A percentile compares a stretch with the other conserved stretches of the same genome.
Conservation (phyloP, 768 basidiomycete species). For the Antrodiella citrinella region DNA sequence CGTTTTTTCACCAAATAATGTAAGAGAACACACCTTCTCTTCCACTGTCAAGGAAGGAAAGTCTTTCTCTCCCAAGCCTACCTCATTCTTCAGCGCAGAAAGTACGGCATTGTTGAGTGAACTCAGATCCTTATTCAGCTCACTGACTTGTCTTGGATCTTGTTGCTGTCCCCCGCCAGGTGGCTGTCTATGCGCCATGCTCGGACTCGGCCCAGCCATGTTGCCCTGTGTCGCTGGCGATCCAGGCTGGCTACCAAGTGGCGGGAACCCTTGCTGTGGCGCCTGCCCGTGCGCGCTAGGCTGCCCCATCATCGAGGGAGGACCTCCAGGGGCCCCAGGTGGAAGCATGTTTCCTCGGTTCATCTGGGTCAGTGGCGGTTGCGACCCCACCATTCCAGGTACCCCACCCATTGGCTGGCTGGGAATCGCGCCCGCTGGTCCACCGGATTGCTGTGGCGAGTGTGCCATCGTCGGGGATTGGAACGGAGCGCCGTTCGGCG, state of each 20-base stretch:
- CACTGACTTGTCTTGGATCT: slow-evolving; percentile 13
- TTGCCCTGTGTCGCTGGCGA: slow-evolving; percentile 37
- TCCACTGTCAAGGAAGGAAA: slow-evolving; percentile 29
- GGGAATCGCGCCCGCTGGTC: slow-evolving; percentile 15
- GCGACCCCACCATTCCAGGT: slow-evolving; percentile 43
- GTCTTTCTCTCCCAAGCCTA: slow-evolving; percentile 41
- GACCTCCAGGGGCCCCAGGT: slow-evolving; percentile 26
- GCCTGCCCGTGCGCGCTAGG: slow-evolving; percentile 33
- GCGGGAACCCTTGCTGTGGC: neutral
- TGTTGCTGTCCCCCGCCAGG: slow-evolving; percentile 8
- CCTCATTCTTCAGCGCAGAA: slow-evolving; percentile 30
- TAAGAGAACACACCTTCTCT: slow-evolving; percentile 47
- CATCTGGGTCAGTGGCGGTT: slow-evolving; percentile 42
- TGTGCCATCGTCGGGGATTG: slow-evolving; percentile 60
- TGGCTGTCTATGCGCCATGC: slow-evolving; percentile 39
- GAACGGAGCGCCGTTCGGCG: slow-evolving; percentile 41
- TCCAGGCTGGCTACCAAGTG: slow-evolving; percentile 42
- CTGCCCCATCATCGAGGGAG: slow-evolving; percentile 6
- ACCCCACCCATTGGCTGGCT: slow-evolving; percentile 25
- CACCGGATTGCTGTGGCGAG: slow-evolving; percentile 42
- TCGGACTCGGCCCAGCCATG: slow-evolving; percentile 50
- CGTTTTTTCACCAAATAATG: neutral
- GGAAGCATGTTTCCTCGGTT: slow-evolving; percentile 36
- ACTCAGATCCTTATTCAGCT: slow-evolving; percentile 35
- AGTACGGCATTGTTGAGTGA: slow-evolving; percentile 30